These are phyloP conservation scores for Beauveria sp. DNA, from an alignment of 2,329 filamentous ascomycete genomes.

Conservation along the genomic window DNA sequence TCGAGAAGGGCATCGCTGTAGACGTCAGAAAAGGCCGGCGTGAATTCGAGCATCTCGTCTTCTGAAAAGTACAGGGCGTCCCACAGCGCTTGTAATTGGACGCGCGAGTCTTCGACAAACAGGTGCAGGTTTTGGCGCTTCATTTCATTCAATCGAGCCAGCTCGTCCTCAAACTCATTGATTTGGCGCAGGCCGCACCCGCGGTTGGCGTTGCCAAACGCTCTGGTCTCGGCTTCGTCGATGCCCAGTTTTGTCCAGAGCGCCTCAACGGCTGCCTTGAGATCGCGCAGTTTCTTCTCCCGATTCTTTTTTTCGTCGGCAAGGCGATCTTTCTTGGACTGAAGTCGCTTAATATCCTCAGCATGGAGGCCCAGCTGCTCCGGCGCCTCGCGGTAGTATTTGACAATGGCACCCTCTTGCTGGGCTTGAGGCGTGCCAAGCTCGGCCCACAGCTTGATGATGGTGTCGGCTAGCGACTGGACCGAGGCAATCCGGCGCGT, in stretches of 20 bases:
- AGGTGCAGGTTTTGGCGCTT: conserved; percentile 92
- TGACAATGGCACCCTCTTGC: conserved; percentile 78
- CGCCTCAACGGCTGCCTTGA: conserved; percentile 69
- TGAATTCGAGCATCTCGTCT: conserved; percentile 98
- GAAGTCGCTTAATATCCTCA: conserved; percentile 70
- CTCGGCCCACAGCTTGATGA: conserved; percentile 93
- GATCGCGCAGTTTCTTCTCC: conserved; percentile 67
- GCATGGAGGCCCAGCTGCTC: conserved; percentile 91
- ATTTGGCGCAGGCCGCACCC: conserved; percentile 87
- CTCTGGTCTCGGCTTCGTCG: conserved; percentile 74
- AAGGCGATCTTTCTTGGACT: conserved; percentile 70
- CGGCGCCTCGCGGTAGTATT: conserved; percentile 81
- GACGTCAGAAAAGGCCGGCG: conserved; percentile 92
- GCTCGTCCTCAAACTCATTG: conserved; percentile 92
- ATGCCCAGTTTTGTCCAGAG: conserved; percentile 86
- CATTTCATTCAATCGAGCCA: conserved; percentile 77
- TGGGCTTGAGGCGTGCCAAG: conserved; percentile 90
- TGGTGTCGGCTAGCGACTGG: conserved; percentile 67
- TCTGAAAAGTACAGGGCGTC: conserved; percentile 90
- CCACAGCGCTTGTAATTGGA: conserved; percentile 90
- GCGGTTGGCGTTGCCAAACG: conserved; percentile 78
- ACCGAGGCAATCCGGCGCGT: conserved; percentile 72
- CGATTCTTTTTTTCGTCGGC: conserved; percentile 81
- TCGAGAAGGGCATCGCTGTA: conserved; percentile 93
- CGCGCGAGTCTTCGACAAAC: conserved; percentile 90